Evolutionary conservation across 2,329 filamentous ascomycete genomes (phyloP), one percentile per base, ranked within the genome.

Genomic region (Alternaria panax): DNA sequence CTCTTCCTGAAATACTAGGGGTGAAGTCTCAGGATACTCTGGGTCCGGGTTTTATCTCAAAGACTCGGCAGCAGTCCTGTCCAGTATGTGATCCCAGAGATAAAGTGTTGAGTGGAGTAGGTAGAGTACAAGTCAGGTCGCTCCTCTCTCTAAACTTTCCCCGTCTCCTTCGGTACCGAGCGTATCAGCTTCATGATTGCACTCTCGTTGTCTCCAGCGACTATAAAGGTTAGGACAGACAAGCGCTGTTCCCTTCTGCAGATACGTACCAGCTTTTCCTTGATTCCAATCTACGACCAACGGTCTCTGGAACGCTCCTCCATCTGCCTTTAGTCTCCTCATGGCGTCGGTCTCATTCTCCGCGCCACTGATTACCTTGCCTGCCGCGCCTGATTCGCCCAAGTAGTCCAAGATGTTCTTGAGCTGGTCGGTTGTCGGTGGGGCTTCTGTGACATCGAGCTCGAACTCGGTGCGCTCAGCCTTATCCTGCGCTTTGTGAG

Each of bases 211-310:
- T 91, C 92, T 20, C 92, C 92, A 25, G 87, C 82, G 9, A 88
- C 86, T 85, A 63, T 25, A 25, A 20, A 11, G 4, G 56, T 69
- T 58, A 69, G 64, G 41, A 43, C 9, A 46, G 9, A n/a, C 27
- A 55, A 14, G 18, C 30, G 27, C 30, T 34, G 4, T 16, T 38
- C 43, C 16, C 40, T 28, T 38, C 24, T 12, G n/a, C 48, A 18
- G 18, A 24, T 48, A 75, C 80, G 55, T 78, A 81, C 91, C 83
- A 46, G 89, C 94, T 77, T 88, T 91, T 65, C 93, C 95, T 77
- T 94, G 93, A 76, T 90, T 92, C 95, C 95, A 98, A 77, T 98
- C 94, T 52, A 98, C 94, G 82, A 95, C 92, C 76, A 97, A 80
- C 25, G 94, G 94, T 67, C 89, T 82, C 71, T 90, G 82, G 78